phyloP scores from a whole-genome alignment of 495 filamentous ascomycete species.

The Annulohypoxylon maeteangense region DNA sequence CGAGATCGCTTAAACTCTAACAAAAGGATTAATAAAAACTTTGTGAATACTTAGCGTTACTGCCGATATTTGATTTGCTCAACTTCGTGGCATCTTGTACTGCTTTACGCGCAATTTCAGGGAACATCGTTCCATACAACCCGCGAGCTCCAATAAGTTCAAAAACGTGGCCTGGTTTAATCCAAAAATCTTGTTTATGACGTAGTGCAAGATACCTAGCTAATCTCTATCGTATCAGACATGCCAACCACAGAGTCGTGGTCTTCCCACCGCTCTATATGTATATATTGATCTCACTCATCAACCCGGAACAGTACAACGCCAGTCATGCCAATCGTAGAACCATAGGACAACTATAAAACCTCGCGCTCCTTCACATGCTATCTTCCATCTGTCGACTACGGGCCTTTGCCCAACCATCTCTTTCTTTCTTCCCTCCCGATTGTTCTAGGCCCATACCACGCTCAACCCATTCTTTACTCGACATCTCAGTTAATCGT shows the following conservation, averaged over 20 bases:
- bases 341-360: too few relatives aligned
- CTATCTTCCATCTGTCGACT: conserved; percentile 78
- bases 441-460: conserved; percentile 73
- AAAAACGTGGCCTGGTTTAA: background rate
- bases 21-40: background rate
- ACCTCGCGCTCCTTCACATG: conserved; percentile 60
- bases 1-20: conserved; percentile 7
- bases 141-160: conserved; percentile 3
- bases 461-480: conserved; percentile 91
- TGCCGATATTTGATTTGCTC: background rate
- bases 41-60: background rate
- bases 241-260: background rate
- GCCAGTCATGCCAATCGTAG: conserved; percentile 20
- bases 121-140: background rate
- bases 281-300: background rate
- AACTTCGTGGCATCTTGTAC: conserved; percentile 1
- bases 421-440: conserved; percentile 69
- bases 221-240: background rate
- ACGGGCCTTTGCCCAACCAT: conserved; percentile 72
- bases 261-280: conserved; percentile 10
- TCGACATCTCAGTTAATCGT: conserved; percentile 90
- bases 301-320: conserved; percentile 15
- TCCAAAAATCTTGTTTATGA: background rate
- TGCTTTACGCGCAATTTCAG: background rate
- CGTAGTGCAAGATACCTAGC: conserved; percentile 7